Evolutionary conservation across 108 stramenopile genomes (phyloP).

Genomic region (Skeletonema menzelii): DNA sequence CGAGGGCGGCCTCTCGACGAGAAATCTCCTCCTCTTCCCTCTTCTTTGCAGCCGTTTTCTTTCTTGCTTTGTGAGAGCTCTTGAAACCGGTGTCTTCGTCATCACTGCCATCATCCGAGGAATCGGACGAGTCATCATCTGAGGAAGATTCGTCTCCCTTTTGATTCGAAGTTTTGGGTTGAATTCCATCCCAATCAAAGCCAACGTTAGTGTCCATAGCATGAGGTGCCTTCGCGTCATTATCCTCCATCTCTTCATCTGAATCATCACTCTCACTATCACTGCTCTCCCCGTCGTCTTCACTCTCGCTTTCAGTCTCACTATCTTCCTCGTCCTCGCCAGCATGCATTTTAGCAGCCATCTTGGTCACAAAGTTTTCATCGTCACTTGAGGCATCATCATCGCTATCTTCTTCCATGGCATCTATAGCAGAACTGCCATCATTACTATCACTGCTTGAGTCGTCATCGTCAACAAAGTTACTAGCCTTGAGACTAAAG

Average conservation of each 20-base stretch:
- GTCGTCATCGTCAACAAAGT: constrained; percentile 78
- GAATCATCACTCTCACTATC: constrained; percentile 22
- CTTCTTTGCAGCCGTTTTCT: constrained; percentile 72
- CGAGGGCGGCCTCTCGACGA: constrained; percentile 76
- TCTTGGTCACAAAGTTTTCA: constrained; percentile 71
- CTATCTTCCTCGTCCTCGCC: constrained; percentile 41
- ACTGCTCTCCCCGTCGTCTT: constrained; percentile 36
- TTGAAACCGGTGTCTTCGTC: constrained; percentile 53
- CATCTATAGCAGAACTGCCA: constrained; percentile 9
- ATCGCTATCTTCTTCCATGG: constrained; percentile 50
- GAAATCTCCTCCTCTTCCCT: constrained; percentile 80
- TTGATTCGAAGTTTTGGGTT: constrained; percentile 14
- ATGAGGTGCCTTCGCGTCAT: constrained; percentile 12
- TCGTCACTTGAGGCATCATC: constrained; percentile 43
- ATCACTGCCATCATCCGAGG: constrained; percentile 52
- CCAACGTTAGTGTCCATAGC: constrained; percentile 83
- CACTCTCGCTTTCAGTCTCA: constrained; percentile 25
- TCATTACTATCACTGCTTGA: constrained; percentile 52
- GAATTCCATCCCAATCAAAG: constrained; percentile 70
- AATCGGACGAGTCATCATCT: constrained; percentile 53
- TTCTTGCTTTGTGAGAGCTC: constrained; percentile 71
- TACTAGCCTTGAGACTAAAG: constrained; percentile 92
- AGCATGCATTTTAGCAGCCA: constrained; percentile 62
- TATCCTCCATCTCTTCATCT: constrained; percentile 13
- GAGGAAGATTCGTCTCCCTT: constrained; percentile 21